Evolutionary conservation across 2,329 filamentous ascomycete genomes (phyloP), one percentile per base, ranked within the genome.

Genomic region (Nemania bipapillata): DNA sequence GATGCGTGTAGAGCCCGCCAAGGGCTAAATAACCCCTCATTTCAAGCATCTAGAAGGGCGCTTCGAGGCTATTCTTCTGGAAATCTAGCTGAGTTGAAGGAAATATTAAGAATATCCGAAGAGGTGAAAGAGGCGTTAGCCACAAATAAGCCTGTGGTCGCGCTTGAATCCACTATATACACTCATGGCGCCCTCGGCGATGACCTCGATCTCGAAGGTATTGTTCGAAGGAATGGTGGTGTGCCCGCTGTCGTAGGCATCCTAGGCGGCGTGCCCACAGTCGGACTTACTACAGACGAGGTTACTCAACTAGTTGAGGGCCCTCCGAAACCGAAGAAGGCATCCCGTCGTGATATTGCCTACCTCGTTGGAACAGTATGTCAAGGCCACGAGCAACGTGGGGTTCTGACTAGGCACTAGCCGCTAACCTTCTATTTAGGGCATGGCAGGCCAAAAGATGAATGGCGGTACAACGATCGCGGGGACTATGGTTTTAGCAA

Each of bases 141-240:
- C 49, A 87, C 88, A 12, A 89, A 90, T 65, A 90, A 89, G 75
- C 95, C 96, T 0, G 90, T 99, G 3, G 94, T 99, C 11, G 96
- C 95, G 17, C 86, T 99, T 4, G 96, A 99, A 81, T 94, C 93
- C 1, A 97, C 96, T 4, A 98, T 99, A 74, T 98, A 99, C 81
- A 99, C 96, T 1, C 96, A 99, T 81, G 94, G 94, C 47, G 90
- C 91, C 24, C 85, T 99, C 15, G 92, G 93, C n/a, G 87, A 89
- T 37, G 85, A 86, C 53, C 82, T 88, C 22, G 86, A 91, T 54
- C 87, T 98, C 68, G 93, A 97, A 77, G 89, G 90, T 12, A 86
- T 96, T 47, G 92, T 98, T 57, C 91, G 96, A 53, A 84, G 86
- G 47, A 87, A 94, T 80, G 96, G 96, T 45, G 93, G 87, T 17